Base-by-base conservation (phyloP, 176 grass and related monocot genomes). In the Triticum timopheevii region DNA sequence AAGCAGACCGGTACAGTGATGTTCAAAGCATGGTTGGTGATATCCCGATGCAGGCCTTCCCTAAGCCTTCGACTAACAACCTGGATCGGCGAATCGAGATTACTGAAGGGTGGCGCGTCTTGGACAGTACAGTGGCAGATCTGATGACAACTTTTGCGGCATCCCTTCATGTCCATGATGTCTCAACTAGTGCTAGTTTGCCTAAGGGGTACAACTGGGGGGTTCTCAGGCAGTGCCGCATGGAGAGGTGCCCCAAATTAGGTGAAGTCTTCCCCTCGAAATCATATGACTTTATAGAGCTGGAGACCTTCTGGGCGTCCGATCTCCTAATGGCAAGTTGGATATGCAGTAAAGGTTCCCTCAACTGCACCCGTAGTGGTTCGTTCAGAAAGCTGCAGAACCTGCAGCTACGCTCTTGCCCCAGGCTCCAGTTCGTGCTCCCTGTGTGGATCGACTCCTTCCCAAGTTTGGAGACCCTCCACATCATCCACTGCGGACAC, bases 271-370 rank as follows among this genome's bases (percentile, higher is more conserved):
- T 85, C 62, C 8, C 61, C 11, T 0, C 0, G 0, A 0, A 0
- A 0, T 2, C 2, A 70, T 0, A 0, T 17, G 0, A 0, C 0
- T 1, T 5, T 5, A 0, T 0, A 0, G 7, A 7, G 4, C 17
- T 85, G 8, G 61, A 85, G 42, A 78, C 28, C 2, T 38, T 85
- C 4, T 85, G 83, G 73, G 83, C 44, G 13, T 78, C 73, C 0
- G 61, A 85, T 13, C 73, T 85, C 44, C 42, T 19, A 13, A 78
- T 27, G 83, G 22, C 30, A 7, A 13, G 20, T 0, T 11, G 44
- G 44, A 67, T 85, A 2, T 77, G 61, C 28, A 5, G 4, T 19
- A 77, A 52, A 73, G 0, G 36, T 6, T 36, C 3, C 36, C 36
- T 0, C 7, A 0, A 8, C 6, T 38, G 7, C 36, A 38, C 31